A percentile compares a stretch with the other conserved stretches of the same genome.
phyloP scores from a whole-genome alignment of 768 basidiomycete genomes.

The Tricholoma furcatifolium region DNA sequence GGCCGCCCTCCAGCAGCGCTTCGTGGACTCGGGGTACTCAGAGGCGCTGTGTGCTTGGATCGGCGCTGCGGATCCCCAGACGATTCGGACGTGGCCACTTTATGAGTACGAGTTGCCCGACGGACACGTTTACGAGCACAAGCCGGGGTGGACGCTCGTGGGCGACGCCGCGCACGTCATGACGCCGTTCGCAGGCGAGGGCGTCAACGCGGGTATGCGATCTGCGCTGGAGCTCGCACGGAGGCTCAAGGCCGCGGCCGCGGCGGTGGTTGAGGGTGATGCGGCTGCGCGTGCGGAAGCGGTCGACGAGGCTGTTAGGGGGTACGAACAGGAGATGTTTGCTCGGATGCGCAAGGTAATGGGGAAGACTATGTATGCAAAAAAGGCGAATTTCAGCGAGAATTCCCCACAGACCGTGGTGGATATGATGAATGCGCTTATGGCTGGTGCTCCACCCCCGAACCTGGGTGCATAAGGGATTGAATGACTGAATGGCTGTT shows the following conservation, averaged over 20 bases:
- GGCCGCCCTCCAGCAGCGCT: slow-evolving; percentile 4
- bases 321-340: slow-evolving; percentile 7
- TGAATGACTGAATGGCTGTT: neutral
- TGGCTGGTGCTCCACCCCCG: neutral
- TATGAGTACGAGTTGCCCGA: slow-evolving; percentile 13
- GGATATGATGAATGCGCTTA: neutral
- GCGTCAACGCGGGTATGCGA: slow-evolving; percentile 22
- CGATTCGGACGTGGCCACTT: slow-evolving; percentile 12
- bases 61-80: slow-evolving; percentile 6
- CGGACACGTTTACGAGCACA: slow-evolving; percentile 12
- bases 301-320: neutral
- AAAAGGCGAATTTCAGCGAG: neutral
- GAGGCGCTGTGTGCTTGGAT: slow-evolving; percentile 9
- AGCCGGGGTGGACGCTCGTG: slow-evolving; percentile 18
- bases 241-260: neutral
- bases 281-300: neutral
- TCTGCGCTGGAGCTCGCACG: slow-evolving; percentile 21
- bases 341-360: neutral
- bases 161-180: slow-evolving; percentile 27
- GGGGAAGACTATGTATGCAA: neutral
- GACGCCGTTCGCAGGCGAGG: slow-evolving; percentile 24
- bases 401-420: neutral
- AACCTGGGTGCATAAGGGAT: neutral
- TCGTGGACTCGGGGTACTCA: slow-evolving; percentile 8
- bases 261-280: neutral